phyloP scores from a whole-genome alignment of 345 rosid species.

The Rhizophora mangle region DNA sequence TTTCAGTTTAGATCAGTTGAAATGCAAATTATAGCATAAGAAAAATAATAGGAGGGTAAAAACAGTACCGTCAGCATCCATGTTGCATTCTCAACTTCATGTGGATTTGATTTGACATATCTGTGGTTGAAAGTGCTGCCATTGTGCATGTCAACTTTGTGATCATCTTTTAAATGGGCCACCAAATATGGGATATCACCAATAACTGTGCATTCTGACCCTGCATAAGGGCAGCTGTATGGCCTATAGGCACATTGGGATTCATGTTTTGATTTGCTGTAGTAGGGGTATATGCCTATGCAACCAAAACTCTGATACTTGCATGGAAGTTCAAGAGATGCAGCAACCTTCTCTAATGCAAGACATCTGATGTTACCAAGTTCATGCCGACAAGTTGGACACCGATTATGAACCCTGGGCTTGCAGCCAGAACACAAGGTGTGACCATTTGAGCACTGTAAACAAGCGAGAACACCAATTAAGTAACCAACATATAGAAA shows the following conservation, averaged over 20 bases:
- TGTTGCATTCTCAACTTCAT: constrained; percentile 79
- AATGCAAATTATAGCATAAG: constrained; percentile 3
- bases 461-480: constrained; percentile 7
- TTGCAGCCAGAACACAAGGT: constrained; percentile 78
- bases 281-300: constrained; percentile 67
- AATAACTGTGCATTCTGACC: constrained; percentile 69
- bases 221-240: constrained; percentile 76
- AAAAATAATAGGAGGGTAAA: neutral
- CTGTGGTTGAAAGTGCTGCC: constrained; percentile 87
- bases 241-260: constrained; percentile 64
- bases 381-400: constrained; percentile 86
- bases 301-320: constrained; percentile 77
- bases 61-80: constrained; percentile 74
- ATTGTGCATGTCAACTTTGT: constrained; percentile 82
- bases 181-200: constrained; percentile 78
- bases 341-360: constrained; percentile 82
- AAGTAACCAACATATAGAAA: constrained; percentile 1
- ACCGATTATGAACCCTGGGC: constrained; percentile 76
- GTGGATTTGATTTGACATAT: constrained; percentile 77
- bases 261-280: constrained; percentile 81
- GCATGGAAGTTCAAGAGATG: constrained; percentile 82
- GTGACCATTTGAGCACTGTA: constrained; percentile 81
- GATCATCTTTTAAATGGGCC: constrained; percentile 71
- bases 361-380: constrained; percentile 87
- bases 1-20: neutral